phyloP scores from a whole-genome alignment of 257 asterid genomes.

The Ehretia macrophylla region DNA sequence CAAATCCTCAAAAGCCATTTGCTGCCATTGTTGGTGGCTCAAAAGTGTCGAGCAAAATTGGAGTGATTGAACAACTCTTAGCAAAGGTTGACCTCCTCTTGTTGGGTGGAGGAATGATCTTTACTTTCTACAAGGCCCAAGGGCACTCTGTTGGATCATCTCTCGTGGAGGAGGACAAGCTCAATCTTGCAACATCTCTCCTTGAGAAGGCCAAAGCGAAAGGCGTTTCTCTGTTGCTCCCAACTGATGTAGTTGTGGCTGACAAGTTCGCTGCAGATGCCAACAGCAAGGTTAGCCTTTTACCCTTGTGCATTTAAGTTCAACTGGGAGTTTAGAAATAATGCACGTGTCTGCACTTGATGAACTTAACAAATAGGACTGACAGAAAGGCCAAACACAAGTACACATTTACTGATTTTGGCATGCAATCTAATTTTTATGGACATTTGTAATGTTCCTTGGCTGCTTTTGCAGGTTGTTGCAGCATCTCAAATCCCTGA shows the following conservation, averaged over 20 bases:
- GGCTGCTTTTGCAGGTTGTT: too few relatives aligned
- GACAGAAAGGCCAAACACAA: too few relatives aligned
- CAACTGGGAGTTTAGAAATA: too few relatives aligned
- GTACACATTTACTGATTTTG: too few relatives aligned
- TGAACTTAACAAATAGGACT: too few relatives aligned
- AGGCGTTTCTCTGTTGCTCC: slow-evolving; percentile 69
- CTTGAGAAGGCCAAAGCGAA: slow-evolving; percentile 72
- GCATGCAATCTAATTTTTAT: too few relatives aligned
- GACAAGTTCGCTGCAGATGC: slow-evolving; percentile 82
- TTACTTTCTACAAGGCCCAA: too few relatives aligned
- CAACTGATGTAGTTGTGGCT: slow-evolving; percentile 68
- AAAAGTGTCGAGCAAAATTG: slow-evolving; percentile 76
- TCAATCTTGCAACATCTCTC: too few relatives aligned
- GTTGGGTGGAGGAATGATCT: slow-evolving; percentile 90
- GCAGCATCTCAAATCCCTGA: slow-evolving; percentile 80
- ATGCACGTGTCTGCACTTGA: too few relatives aligned
- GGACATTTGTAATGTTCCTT: too few relatives aligned
- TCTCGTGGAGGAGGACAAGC: too few relatives aligned
- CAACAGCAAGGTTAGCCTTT: slow-evolving; percentile 57
- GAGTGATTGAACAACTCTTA: slow-evolving; percentile 67
- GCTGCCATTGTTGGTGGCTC: slow-evolving; percentile 92
- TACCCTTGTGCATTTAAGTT: not conserved
- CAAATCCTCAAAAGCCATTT: slow-evolving; percentile 78
- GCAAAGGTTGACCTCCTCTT: slow-evolving; percentile 64
- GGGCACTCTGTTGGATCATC: too few relatives aligned